Evolutionary conservation across 2,329 filamentous ascomycete species (phyloP), one percentile per base, ranked within the genome.

Genomic region (Ploettnerulaceae sp.): DNA sequence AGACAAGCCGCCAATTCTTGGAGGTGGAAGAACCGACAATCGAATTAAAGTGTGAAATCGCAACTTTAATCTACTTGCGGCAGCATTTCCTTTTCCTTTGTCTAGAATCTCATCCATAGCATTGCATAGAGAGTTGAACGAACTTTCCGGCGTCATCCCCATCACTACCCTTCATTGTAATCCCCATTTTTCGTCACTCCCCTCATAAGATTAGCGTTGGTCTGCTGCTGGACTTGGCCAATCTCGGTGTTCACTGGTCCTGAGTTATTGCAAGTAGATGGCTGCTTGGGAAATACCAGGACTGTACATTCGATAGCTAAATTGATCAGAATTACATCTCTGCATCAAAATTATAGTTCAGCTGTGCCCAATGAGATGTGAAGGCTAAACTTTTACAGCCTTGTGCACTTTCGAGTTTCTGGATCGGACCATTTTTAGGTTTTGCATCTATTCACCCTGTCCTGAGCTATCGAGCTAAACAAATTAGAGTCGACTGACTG

Each of bases 51-150:
- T 37, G 7, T 49, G 25, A 49, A n/a, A 42, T 29, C 9, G 18
- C 41, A 28, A 25, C 24, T 36, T 45, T 31, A 39, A 44, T 26
- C 29, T 40, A 14, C 14, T 21, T 28, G 40, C 17, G 29, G 33
- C 20, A 43, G 33, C 29, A 22, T 36, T 45, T 48, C 47, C 46
- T 12, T 56, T 52, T 50, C 45, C 22, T 24, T 32, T 55, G 54
- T 54, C 51, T 40, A 47, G 43, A 49, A 41, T 46, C 41, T 35
- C 34, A 39, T 37, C 41, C 39, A 32, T 14, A 51, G 49, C 54
- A 57, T 55, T 49, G 50, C 52, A 55, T 48, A 45, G 43, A 54
- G 49, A 47, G 47, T 49, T 33, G 14, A 36, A 14, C 40, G 46
- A 38, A 39, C 20, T 39, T 38, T n/a, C n/a, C n/a, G n/a, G 42